Evolutionary conservation across 192 early-diverging fungal species (phyloP).

Genomic region (Rhizophagus clarus): DNA sequence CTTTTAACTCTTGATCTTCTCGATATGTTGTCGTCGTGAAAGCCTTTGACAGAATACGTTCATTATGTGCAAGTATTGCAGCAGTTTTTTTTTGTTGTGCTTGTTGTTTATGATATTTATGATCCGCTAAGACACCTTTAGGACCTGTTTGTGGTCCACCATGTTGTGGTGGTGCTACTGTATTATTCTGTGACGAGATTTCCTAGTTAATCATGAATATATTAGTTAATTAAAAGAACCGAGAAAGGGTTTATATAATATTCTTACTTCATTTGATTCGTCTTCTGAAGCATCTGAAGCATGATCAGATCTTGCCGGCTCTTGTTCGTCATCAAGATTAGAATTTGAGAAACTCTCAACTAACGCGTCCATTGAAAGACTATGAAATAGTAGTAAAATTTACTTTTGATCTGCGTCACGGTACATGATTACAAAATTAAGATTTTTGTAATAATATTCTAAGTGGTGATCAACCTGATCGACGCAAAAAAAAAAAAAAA

Average conservation of each 20-base stretch:
- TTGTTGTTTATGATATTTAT: constrained; percentile 47
- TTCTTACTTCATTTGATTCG: constrained; percentile 3
- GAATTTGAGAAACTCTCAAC: constrained; percentile 21
- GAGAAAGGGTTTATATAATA: neutral
- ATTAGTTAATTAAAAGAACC: neutral
- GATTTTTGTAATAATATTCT: too few species aligned
- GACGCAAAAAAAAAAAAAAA: too few species aligned
- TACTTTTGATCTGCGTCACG: too few species aligned
- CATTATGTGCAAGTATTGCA: constrained; percentile 42
- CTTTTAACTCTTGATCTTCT: constrained; percentile 41
- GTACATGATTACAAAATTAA: too few species aligned
- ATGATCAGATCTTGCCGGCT: constrained; percentile 5
- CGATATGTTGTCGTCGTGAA: constrained; percentile 51
- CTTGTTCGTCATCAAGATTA: constrained; percentile 24
- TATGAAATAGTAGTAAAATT: neutral
- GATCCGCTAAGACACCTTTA: constrained; percentile 60
- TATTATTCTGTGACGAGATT: neutral
- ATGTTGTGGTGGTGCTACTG: constrained; percentile 4
- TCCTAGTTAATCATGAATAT: neutral
- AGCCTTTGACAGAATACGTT: constrained; percentile 46
- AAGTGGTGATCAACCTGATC: too few species aligned
- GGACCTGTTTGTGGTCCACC: constrained; percentile 48
- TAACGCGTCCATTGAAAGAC: constrained; percentile 33
- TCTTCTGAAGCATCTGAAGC: constrained; percentile 16
- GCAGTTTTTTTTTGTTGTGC: constrained; percentile 36